A percentile compares a stretch with the other conserved stretches of the same genome.
phyloP scores from a whole-genome alignment of 2,329 filamentous ascomycete species.

The Myriosclerotinia duriaeana region DNA sequence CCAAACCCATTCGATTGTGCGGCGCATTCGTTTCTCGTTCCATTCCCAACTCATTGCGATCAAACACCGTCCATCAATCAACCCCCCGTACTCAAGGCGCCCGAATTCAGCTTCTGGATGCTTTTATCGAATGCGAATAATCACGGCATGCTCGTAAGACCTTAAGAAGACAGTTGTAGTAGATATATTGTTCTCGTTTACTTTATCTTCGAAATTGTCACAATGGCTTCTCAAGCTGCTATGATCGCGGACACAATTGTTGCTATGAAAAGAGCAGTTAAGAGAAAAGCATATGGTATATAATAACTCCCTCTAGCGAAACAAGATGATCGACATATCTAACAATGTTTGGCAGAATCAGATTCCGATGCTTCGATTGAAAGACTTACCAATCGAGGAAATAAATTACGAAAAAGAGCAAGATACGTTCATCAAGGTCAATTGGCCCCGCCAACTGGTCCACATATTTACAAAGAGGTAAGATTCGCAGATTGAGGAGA shows the following conservation, averaged over 20 bases:
- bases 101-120: constrained; percentile 1
- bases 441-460: constrained; percentile 64
- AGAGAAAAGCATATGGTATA: constrained; percentile 62
- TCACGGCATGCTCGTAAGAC: constrained; percentile 13
- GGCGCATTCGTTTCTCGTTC: constrained; percentile 18
- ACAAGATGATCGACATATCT: constrained; percentile 29
- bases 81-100: constrained; percentile 19
- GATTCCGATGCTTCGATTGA: constrained; percentile 75
- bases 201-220: constrained; percentile 25
- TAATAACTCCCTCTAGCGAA: constrained; percentile 24
- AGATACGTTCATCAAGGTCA: constrained; percentile 70
- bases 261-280: constrained; percentile 67
- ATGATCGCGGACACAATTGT: constrained; percentile 66
- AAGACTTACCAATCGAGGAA: constrained; percentile 69
- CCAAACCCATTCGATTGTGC: background rate
- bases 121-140: constrained; percentile 16
- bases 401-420: constrained; percentile 75
- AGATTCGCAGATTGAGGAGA: constrained; percentile 29
- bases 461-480: constrained; percentile 71
- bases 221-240: constrained; percentile 58
- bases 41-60: constrained; percentile 11
- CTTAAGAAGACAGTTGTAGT: constrained; percentile 1
- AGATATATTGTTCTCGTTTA: background rate
- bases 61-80: constrained; percentile 3
- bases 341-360: constrained; percentile 55